Evolutionary conservation across 768 basidiomycete genomes (phyloP).

Genomic region (Cystobasidium tubakii): DNA sequence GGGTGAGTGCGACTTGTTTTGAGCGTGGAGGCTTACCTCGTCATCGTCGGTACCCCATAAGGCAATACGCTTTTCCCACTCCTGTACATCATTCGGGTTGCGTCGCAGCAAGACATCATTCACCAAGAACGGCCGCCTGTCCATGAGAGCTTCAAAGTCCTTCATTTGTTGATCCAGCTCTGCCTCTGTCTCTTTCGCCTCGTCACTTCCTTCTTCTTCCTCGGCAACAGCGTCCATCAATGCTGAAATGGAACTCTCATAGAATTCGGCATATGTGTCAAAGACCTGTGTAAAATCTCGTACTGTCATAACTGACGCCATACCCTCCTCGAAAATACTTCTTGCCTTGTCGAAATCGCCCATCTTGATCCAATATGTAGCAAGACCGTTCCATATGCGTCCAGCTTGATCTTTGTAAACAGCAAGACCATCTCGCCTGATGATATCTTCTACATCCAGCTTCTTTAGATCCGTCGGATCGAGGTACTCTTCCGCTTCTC

Average conservation of each 20-base stretch:
- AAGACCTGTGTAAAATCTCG: constrained; percentile 98
- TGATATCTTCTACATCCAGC: constrained; percentile 79
- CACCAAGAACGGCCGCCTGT: constrained; percentile 86
- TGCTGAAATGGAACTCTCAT: constrained; percentile 78
- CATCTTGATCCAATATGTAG: constrained; percentile 97
- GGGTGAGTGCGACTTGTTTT: not conserved
- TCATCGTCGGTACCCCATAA: constrained; percentile 80
- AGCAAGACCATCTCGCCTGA: constrained; percentile 74
- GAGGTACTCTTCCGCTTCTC: constrained; percentile 44
- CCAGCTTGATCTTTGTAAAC: constrained; percentile 97
- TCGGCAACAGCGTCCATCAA: constrained; percentile 82
- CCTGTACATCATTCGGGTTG: constrained; percentile 96
- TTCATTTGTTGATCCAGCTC: constrained; percentile 85
- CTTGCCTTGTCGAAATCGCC: constrained; percentile 69
- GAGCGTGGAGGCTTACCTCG: constrained; percentile 57
- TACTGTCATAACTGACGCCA: constrained; percentile 77
- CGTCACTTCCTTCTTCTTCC: constrained; percentile 70
- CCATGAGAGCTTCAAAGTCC: constrained; percentile 88
- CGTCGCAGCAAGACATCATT: constrained; percentile 88
- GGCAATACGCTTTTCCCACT: constrained; percentile 97
- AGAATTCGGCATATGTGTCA: constrained; percentile 90
- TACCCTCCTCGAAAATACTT: constrained; percentile 74
- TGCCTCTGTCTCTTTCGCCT: constrained; percentile 56
- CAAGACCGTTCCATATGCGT: constrained; percentile 87
- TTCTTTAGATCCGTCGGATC: constrained; percentile 65